A percentile compares a stretch with the other conserved stretches of the same genome.
Evolutionary conservation across 257 asterid species (phyloP).

Genomic region (Voacanga thouarsii): DNA sequence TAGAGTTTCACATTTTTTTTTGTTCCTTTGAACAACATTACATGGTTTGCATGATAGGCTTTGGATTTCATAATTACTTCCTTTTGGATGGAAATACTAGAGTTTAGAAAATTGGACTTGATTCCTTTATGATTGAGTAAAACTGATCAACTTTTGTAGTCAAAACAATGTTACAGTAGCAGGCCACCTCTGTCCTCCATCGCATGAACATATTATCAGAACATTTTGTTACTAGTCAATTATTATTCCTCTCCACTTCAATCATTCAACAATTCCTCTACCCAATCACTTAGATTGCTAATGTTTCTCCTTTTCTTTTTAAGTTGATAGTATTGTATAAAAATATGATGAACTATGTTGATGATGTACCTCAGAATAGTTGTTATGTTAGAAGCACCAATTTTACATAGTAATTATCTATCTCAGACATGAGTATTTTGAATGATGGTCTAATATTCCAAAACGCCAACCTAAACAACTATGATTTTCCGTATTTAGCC

Average conservation of each 20-base stretch:
- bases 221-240: background rate
- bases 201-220: background rate
- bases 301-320: background rate
- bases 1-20: background rate
- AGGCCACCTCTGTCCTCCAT: background rate
- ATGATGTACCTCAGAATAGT: background rate
- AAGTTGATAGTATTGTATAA: background rate
- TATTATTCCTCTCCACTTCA: background rate
- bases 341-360: background rate
- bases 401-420: background rate
- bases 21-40: background rate
- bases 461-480: background rate
- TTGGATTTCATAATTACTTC: background rate
- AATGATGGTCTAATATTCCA: background rate
- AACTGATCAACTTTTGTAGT: background rate
- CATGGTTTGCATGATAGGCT: background rate
- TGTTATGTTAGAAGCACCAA: background rate
- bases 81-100: background rate
- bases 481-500: background rate
- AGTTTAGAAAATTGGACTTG: background rate
- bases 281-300: background rate
- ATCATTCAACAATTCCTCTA: background rate
- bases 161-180: background rate
- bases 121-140: background rate
- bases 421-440: background rate